Percentiles rank a stretch among this genome's conserved stretches.
phyloP scores from a whole-genome alignment of 148 eudicot genomes.

The Camellia lanceoleosa region DNA sequence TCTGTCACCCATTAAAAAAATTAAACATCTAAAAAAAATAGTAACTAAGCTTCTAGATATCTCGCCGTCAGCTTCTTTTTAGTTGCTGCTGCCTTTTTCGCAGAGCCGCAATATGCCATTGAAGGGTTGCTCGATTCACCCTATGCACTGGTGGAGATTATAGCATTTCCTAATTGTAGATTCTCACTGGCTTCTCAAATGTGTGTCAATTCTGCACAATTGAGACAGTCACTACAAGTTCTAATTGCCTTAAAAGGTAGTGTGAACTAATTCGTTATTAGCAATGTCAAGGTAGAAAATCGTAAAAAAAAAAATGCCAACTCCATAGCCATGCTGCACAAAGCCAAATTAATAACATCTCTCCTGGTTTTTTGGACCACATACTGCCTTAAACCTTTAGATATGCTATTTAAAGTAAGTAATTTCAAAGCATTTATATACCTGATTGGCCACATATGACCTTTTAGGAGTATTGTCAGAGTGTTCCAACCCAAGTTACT shows the following conservation, averaged over 20 bases:
- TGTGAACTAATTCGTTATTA: neutral
- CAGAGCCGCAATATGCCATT: neutral
- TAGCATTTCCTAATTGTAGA: slow-evolving; percentile 58
- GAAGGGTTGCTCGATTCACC: neutral
- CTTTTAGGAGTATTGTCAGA: slow-evolving; percentile 79
- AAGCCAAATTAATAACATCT: neutral
- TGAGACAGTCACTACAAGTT: slow-evolving; percentile 1
- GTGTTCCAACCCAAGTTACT: slow-evolving; percentile 93
- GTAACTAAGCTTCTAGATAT: neutral
- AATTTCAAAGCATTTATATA: slow-evolving; percentile 16
- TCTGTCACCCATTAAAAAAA: neutral
- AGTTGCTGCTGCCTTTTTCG: neutral
- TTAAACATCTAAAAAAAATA: slow-evolving; percentile 10
- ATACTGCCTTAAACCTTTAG: neutral
- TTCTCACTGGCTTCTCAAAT: slow-evolving; percentile 89
- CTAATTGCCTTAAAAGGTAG: neutral
- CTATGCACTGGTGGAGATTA: neutral
- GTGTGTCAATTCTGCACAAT: slow-evolving; percentile 80
- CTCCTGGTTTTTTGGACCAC: neutral
- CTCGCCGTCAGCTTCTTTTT: neutral
- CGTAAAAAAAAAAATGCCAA: neutral
- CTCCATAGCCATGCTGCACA: neutral
- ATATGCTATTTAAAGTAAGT: neutral
- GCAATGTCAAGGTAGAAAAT: neutral
- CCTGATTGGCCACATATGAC: slow-evolving; percentile 84